A percentile compares a stretch with the other conserved stretches of the same genome.
Conservation (phyloP, 768 basidiomycete species). For the Ramaria rubella region DNA sequence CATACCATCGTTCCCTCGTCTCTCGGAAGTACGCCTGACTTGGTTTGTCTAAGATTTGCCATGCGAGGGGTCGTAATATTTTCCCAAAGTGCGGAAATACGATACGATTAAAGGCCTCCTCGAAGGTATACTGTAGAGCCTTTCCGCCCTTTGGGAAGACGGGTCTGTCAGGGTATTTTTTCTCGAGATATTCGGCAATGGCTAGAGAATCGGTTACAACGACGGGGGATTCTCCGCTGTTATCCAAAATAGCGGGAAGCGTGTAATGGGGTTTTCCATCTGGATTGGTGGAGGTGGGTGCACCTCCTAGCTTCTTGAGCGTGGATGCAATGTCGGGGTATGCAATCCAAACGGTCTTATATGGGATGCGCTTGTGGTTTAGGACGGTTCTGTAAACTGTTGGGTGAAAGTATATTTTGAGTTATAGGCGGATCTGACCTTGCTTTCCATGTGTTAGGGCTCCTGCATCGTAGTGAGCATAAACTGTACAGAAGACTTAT, state of each 20-base stretch:
- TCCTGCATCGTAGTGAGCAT: background rate
- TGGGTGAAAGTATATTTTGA: background rate
- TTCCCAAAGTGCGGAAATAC: conserved; percentile 65
- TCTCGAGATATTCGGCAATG: conserved; percentile 71
- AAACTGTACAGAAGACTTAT: background rate
- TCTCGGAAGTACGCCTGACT: conserved; percentile 45
- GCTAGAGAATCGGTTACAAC: conserved; percentile 54
- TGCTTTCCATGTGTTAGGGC: conserved; percentile 31
- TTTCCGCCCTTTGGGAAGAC: conserved; percentile 66
- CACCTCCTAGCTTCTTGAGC: conserved; percentile 30
- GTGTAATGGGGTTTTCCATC: conserved; percentile 36
- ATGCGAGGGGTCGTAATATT: conserved; percentile 63
- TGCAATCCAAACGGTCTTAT: conserved; percentile 65
- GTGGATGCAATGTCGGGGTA: conserved; percentile 61
- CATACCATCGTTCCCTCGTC: conserved; percentile 28
- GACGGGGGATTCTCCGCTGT: conserved; percentile 37
- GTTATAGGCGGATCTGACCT: conserved; percentile 53
- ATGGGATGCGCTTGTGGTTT: conserved; percentile 67
- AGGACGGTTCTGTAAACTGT: conserved; percentile 48
- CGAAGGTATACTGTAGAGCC: conserved; percentile 59
- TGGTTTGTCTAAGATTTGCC: conserved; percentile 51
- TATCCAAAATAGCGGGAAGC: conserved; percentile 63
- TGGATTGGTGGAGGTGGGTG: conserved; percentile 23
- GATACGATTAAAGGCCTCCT: conserved; percentile 64
- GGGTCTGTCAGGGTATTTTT: conserved; percentile 54